Evolutionary conservation across 1,284 basidiomycete genomes (phyloP).

Genomic region (Marasmius oreades): DNA sequence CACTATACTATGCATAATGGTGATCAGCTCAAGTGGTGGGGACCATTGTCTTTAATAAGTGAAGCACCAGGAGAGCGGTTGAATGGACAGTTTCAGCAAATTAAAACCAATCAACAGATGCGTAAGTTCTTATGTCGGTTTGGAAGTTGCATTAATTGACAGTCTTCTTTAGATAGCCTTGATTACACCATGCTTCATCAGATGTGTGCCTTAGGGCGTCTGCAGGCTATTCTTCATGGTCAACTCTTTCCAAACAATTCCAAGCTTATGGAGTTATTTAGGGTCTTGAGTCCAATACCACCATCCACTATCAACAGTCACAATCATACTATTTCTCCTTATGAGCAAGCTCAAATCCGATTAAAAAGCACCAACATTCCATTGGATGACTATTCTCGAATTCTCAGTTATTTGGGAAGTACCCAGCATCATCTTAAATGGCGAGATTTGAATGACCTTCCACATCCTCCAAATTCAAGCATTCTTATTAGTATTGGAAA

Average conservation of each 20-base stretch:
- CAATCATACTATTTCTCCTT: background rate
- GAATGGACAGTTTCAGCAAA: constrained; percentile 29
- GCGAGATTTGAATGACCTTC: background rate
- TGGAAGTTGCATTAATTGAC: constrained; percentile 1
- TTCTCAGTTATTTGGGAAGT: background rate
- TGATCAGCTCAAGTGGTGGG: constrained; percentile 28
- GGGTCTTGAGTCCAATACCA: background rate
- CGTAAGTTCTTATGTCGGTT: constrained; percentile 16
- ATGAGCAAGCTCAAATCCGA: background rate
- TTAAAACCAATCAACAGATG: constrained; percentile 27
- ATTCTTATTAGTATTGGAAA: constrained; percentile 5
- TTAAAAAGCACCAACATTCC: background rate
- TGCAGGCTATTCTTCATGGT: background rate
- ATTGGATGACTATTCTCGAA: background rate
- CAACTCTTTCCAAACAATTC: background rate
- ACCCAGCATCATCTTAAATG: background rate
- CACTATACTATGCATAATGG: constrained; percentile 34
- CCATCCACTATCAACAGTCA: background rate
- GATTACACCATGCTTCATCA: constrained; percentile 25
- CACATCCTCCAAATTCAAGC: background rate
- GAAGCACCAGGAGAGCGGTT: constrained; percentile 28
- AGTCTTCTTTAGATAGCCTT: constrained; percentile 15
- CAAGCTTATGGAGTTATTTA: background rate
- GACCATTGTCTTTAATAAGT: constrained; percentile 25
- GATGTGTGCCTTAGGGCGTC: constrained; percentile 10